phyloP scores from a whole-genome alignment of 768 basidiomycete genomes.

The Lyophyllum semitale region DNA sequence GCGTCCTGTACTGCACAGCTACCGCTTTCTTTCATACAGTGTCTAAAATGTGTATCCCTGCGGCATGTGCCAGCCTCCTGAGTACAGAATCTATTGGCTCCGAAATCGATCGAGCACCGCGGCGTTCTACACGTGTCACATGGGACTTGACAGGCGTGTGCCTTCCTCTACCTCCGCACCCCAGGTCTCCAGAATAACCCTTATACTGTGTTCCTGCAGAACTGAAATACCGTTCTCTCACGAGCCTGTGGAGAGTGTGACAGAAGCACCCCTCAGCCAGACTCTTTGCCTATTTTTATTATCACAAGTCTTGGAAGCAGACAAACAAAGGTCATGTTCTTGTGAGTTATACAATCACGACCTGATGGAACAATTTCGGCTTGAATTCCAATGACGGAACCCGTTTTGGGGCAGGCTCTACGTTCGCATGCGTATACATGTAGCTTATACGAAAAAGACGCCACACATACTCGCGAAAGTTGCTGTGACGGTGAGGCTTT shows the following conservation, averaged over 20 bases:
- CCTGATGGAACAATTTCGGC: too few species aligned
- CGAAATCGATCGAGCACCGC: conserved; percentile 9
- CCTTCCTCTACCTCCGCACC: conserved; percentile 7
- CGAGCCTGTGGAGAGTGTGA: conserved; percentile 3
- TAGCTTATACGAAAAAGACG: too few species aligned
- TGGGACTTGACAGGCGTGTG: conserved; percentile 8
- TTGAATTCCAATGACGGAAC: not conserved
- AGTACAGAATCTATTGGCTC: conserved; percentile 2
- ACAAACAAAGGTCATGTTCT: too few species aligned
- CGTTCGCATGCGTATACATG: too few species aligned
- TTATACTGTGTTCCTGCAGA: not conserved
- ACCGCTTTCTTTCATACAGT: not conserved
- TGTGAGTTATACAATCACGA: too few species aligned
- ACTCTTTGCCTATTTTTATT: not conserved
- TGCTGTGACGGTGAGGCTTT: not conserved
- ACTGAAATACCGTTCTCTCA: conserved; percentile 1
- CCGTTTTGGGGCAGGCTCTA: not conserved
- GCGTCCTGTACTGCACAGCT: too few species aligned
- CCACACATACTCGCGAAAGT: not conserved
- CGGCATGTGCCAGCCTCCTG: conserved; percentile 1
- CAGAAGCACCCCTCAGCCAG: conserved; percentile 3
- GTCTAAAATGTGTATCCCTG: not conserved
- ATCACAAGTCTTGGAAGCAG: not conserved
- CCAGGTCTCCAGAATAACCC: not conserved
- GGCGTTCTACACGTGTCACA: conserved; percentile 8